Percentiles rank a stretch among this genome's conserved stretches.
phyloP scores from a whole-genome alignment of 2,329 filamentous ascomycete genomes.

The Berkeleyomyces rouxiae region DNA sequence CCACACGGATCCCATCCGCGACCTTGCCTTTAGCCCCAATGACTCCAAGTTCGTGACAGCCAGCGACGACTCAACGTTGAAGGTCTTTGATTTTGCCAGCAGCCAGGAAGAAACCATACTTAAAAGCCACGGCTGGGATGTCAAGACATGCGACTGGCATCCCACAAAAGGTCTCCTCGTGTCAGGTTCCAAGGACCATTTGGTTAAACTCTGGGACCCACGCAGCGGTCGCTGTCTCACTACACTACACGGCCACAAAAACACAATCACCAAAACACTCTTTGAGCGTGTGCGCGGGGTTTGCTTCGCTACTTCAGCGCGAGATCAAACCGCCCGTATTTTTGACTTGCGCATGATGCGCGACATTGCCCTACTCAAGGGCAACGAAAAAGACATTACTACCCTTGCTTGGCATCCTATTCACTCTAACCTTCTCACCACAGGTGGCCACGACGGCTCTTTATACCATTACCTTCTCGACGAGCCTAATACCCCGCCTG shows the following conservation, averaged over 20 bases:
- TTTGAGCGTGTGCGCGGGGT: constrained; percentile 77
- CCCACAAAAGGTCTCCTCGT: constrained; percentile 85
- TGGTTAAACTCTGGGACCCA: constrained; percentile 98
- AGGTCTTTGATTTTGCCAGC: constrained; percentile 90
- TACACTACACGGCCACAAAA: constrained; percentile 91
- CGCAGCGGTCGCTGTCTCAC: constrained; percentile 77
- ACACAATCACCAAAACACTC: constrained; percentile 80
- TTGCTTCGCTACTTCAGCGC: constrained; percentile 78
- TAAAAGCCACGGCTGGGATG: constrained; percentile 94
- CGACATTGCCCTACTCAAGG: constrained; percentile 81
- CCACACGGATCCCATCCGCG: constrained; percentile 76
- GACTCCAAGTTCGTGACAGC: constrained; percentile 94
- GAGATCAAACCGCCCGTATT: constrained; percentile 81
- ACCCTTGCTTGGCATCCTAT: constrained; percentile 88
- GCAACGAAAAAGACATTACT: constrained; percentile 91
- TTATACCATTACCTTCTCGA: constrained; percentile 92
- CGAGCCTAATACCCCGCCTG: constrained; percentile 71
- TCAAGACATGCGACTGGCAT: constrained; percentile 95
- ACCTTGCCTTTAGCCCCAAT: constrained; percentile 82
- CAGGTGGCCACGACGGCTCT: constrained; percentile 76
- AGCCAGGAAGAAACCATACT: constrained; percentile 70
- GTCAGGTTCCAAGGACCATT: constrained; percentile 91
- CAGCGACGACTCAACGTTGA: constrained; percentile 80
- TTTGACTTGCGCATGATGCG: constrained; percentile 98
- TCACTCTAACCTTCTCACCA: constrained; percentile 75